These are phyloP conservation scores for Kentomonas sorsogonicus DNA, from an alignment of 208 protist species.

Conservation along the genomic window DNA sequence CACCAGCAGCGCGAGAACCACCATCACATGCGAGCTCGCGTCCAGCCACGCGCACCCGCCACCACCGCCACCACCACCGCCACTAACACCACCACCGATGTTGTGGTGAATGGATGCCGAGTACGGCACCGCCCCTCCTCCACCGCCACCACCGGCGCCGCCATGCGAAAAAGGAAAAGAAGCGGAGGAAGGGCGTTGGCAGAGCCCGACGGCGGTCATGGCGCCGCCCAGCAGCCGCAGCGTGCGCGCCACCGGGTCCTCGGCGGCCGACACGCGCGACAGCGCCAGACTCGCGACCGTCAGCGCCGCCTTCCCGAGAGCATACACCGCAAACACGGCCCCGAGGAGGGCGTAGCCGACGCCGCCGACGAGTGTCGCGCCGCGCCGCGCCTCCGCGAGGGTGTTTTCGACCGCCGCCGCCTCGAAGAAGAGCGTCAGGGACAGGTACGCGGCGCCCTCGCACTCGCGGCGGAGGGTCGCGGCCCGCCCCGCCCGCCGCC, in stretches of 20 bases:
- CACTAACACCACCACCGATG: no score
- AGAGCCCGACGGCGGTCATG: not conserved
- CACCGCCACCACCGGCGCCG: no score
- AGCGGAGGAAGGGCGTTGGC: no score
- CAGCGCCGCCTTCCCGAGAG: conserved; percentile 33
- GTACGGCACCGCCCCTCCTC: no score
- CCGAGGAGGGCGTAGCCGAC: conserved; percentile 45
- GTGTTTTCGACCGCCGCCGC: conserved; percentile 52
- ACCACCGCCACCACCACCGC: no score
- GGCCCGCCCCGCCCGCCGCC: conserved; percentile 11
- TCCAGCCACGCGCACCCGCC: no score
- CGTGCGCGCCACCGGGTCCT: conserved; percentile 53
- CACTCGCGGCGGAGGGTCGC: conserved; percentile 37
- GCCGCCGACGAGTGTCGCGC: conserved; percentile 34
- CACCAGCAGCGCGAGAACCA: conserved; percentile 47
- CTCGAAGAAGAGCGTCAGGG: conserved; percentile 63
- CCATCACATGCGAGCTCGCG: conserved; percentile 23
- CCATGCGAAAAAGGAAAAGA: no score
- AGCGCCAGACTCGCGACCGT: conserved; percentile 38
- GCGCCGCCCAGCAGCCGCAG: conserved; percentile 37
- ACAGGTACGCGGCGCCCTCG: conserved; percentile 38
- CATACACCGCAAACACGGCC: conserved; percentile 47
- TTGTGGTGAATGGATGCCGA: no score
- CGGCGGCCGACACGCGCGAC: conserved; percentile 22
- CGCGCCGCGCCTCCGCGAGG: conserved; percentile 42